phyloP scores from a whole-genome alignment of 2,329 filamentous ascomycete genomes.

The Triangularia verruculosa region DNA sequence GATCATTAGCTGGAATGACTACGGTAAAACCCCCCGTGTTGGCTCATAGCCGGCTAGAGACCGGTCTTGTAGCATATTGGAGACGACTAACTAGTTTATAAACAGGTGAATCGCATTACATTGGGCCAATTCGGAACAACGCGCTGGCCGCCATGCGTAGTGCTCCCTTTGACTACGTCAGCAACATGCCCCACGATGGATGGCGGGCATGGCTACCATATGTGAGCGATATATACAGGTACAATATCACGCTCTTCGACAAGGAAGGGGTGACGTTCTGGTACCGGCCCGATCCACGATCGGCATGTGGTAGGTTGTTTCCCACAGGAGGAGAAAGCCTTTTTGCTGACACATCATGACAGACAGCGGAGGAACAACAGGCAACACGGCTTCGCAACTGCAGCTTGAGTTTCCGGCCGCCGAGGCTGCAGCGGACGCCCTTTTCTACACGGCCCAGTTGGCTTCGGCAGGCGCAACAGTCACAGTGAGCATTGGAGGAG shows the following conservation, averaged over 20 bases:
- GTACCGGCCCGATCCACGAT: constrained; percentile 33
- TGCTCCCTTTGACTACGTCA: constrained; percentile 47
- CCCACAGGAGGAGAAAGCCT: neutral
- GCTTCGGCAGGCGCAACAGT: constrained; percentile 29
- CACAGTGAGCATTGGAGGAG: constrained; percentile 33
- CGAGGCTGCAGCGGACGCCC: constrained; percentile 21
- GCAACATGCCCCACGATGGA: constrained; percentile 47
- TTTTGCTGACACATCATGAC: constrained; percentile 10
- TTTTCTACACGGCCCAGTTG: constrained; percentile 38
- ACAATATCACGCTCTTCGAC: constrained; percentile 32
- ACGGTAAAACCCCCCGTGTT: constrained; percentile 27
- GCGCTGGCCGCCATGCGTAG: constrained; percentile 43
- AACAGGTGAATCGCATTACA: constrained; percentile 49
- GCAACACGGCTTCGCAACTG: constrained; percentile 29
- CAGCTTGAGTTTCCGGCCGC: constrained; percentile 26
- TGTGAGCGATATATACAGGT: constrained; percentile 50
- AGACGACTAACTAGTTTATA: neutral
- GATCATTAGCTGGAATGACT: constrained; percentile 49
- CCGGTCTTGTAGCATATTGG: neutral
- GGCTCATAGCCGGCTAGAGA: neutral
- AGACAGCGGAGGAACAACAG: constrained; percentile 35
- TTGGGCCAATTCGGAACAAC: constrained; percentile 43
- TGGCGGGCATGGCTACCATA: constrained; percentile 50
- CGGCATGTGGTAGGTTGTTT: neutral
- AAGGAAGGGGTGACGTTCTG: constrained; percentile 33